These are phyloP conservation scores for Cystofilobasidium bisporidii DNA, from an alignment of 768 basidiomycete species.

Conservation along the genomic window DNA sequence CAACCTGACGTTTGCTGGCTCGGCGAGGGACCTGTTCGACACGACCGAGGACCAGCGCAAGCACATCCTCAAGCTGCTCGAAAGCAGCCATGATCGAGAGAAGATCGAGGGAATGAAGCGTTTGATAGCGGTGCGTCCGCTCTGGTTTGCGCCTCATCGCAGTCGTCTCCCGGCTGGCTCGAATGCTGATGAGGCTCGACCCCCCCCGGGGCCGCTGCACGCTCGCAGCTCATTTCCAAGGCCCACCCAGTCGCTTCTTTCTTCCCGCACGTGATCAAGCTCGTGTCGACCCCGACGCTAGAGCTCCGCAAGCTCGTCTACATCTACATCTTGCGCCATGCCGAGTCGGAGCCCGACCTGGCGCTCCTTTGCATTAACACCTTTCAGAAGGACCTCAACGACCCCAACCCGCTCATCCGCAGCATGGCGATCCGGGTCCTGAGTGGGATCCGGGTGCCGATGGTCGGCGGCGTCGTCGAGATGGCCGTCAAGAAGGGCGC, in stretches of 20 bases:
- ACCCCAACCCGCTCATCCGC: conserved; percentile 83
- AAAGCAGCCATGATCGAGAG: conserved; percentile 77
- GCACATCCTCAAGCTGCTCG: conserved; percentile 75
- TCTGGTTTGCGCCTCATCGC: too few relatives aligned
- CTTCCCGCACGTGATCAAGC: conserved; percentile 95
- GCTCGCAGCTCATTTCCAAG: conserved; percentile 76
- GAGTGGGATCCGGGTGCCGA: conserved; percentile 79
- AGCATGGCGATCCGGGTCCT: conserved; percentile 92
- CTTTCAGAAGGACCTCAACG: conserved; percentile 90
- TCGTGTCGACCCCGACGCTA: conserved; percentile 82
- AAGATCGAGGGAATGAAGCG: conserved; percentile 92
- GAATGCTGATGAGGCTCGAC: conserved; percentile 11
- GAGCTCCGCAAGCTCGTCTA: conserved; percentile 96
- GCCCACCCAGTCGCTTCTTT: conserved; percentile 81
- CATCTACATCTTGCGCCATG: conserved; percentile 90
- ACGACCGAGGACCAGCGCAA: conserved; percentile 64
- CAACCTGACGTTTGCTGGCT: conserved; percentile 32
- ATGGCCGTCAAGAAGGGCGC: conserved; percentile 88
- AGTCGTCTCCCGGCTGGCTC: too few relatives aligned
- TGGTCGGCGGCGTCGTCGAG: conserved; percentile 65
- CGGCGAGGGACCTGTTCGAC: conserved; percentile 33
- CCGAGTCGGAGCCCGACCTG: conserved; percentile 85
- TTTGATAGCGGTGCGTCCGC: conserved; percentile 68
- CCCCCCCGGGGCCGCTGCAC: neutral
- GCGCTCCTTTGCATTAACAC: conserved; percentile 95